These are phyloP conservation scores for Dimargaris xerosporica DNA, from an alignment of 192 early-diverging fungal genomes.

Conservation along the genomic window DNA sequence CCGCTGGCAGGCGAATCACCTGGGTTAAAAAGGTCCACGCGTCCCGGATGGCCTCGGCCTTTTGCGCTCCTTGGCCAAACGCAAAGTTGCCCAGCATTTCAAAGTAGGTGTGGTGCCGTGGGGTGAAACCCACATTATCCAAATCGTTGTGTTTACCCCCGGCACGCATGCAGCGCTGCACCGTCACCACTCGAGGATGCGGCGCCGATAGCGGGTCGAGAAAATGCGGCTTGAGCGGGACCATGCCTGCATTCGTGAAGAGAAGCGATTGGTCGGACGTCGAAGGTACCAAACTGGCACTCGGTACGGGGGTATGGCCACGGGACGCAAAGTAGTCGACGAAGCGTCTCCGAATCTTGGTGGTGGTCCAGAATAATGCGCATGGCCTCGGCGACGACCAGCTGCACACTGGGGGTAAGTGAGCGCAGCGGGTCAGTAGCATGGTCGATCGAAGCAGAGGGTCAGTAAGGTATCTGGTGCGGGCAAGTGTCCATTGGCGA, in stretches of 20 bases:
- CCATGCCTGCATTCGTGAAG: conserved; percentile 6
- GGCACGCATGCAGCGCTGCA: conserved; percentile 96
- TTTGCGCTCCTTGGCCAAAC: conserved; percentile 35
- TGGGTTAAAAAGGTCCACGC: conserved; percentile 40
- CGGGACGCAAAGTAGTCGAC: conserved; percentile 1
- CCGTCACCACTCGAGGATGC: not conserved
- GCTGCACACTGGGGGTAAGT: too few relatives aligned
- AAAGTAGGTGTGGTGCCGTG: conserved; percentile 49
- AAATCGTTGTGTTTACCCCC: conserved; percentile 91
- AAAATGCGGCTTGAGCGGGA: not conserved
- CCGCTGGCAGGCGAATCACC: conserved; percentile 30
- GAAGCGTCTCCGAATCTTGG: not conserved
- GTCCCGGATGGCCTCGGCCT: conserved; percentile 32
- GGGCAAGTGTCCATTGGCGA: too few relatives aligned
- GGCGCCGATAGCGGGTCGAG: not conserved
- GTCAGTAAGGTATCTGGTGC: too few relatives aligned
- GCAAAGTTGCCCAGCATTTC: conserved; percentile 54
- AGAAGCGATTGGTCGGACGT: not conserved
- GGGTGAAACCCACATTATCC: conserved; percentile 46
- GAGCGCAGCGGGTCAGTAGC: too few relatives aligned
- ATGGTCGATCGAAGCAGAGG: too few relatives aligned
- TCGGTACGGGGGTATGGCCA: not conserved
- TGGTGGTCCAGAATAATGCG: not conserved
- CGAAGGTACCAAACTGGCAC: conserved; percentile 3
- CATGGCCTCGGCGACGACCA: too few relatives aligned